Evolutionary conservation across 2,329 filamentous ascomycete genomes (phyloP).

Genomic region (Niveomyces coronatus): DNA sequence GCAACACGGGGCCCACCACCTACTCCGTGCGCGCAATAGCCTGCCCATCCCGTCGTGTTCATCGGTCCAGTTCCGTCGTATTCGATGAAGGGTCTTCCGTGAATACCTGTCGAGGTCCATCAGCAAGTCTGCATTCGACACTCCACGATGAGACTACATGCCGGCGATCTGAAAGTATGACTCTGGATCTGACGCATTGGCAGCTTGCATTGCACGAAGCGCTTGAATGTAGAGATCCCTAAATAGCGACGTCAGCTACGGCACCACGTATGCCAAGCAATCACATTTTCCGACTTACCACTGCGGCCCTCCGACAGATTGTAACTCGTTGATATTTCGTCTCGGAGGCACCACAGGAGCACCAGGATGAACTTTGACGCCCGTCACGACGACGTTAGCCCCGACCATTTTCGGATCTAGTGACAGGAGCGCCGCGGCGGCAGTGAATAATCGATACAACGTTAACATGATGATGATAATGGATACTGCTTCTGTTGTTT

Average conservation of each 20-base stretch:
- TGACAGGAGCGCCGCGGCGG: background rate
- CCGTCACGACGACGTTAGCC: conserved; percentile 21
- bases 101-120: conserved; percentile 22
- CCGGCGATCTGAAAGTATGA: conserved; percentile 43
- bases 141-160: conserved; percentile 15
- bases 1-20: conserved; percentile 9
- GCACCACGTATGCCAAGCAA: background rate
- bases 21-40: conserved; percentile 39
- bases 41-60: conserved; percentile 21
- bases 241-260: conserved; percentile 10
- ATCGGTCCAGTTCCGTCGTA: conserved; percentile 31
- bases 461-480: conserved; percentile 4
- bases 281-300: conserved; percentile 27
- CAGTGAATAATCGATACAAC: conserved; percentile 4
- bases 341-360: conserved; percentile 34
- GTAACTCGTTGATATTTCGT: conserved; percentile 37
- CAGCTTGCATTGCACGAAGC: conserved; percentile 31
- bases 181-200: conserved; percentile 28
- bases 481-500: background rate
- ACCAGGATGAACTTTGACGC: conserved; percentile 24
- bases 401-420: background rate
- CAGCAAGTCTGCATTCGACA: background rate
- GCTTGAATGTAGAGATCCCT: conserved; percentile 42
- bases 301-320: conserved; percentile 28
- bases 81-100: conserved; percentile 31